Evolutionary conservation across 2,329 filamentous ascomycete genomes (phyloP), one percentile per base, ranked within the genome.

Genomic region (Microdochium bolleyi): DNA sequence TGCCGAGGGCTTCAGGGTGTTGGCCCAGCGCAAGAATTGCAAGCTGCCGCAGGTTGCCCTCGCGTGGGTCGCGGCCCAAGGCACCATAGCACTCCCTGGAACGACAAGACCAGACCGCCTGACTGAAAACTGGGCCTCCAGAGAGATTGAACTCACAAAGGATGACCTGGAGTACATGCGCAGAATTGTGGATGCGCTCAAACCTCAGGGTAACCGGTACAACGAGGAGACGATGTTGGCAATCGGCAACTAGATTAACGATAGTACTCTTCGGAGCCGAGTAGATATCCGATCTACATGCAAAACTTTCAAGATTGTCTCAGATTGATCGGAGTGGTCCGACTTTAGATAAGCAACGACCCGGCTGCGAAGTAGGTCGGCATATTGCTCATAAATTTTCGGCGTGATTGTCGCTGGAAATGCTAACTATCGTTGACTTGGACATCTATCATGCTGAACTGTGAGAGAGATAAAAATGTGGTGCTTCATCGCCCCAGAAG

Each of bases 1-100:
- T 11, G 68, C 73, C 0, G 69, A 71, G 1, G 67, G 71, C 53
- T 66, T 74, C 51, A 68, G 72, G 60, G 68, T 67, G 53, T 57
- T 74, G 1, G 67, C 71, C 1, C 14, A 30, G 2, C 60, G 57
- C 2, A 71, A 66, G 52, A 66, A 66, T 2, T 69, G 66, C 57
- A 62, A 57, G 0, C 55, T 62, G n/a, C 58, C 62, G 9, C 67
- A 70, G 48, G 62, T 69, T n/a, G 67, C 67, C 2, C 59, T 70
- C 1, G 66, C 67, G 1, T 70, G 67, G 67, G 67, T 70, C 8
- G 64, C 60, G 14, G 56, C 65, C 14, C 30, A 34, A 34, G 30
- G 30, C 30, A 34, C 14, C 30, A 34, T 34, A 8, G 8, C 30
- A 8, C 8, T 34, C 14, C 30, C 30, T 8, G 30, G 30, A 14